A percentile compares a stretch with the other conserved stretches of the same genome.
Evolutionary conservation across 371 early-diverging fungal species (phyloP).

Genomic region (Entomophthora muscae): DNA sequence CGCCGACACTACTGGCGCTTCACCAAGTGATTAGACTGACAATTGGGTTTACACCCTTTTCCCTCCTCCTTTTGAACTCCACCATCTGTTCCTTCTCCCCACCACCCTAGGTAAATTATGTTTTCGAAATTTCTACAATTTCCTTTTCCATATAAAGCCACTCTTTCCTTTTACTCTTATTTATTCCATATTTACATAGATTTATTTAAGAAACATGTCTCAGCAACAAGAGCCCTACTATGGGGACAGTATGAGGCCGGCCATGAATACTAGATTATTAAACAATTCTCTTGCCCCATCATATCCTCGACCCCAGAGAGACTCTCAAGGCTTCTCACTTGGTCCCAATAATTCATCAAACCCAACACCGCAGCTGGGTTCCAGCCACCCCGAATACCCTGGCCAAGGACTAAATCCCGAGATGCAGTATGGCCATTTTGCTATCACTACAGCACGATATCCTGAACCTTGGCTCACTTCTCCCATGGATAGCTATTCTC

Average conservation of each 20-base stretch:
- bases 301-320: neutral
- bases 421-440: conserved; percentile 7
- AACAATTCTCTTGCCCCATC: neutral
- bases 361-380: neutral
- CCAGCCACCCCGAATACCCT: neutral
- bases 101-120: no score
- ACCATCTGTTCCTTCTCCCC: no score
- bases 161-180: neutral
- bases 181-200: neutral
- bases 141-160: no score
- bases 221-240: neutral
- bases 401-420: neutral
- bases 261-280: neutral
- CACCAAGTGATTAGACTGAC: no score
- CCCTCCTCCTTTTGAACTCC: no score
- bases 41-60: no score
- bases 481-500: neutral
- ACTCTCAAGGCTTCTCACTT: neutral
- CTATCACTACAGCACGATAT: conserved; percentile 6
- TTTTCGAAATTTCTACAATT: no score
- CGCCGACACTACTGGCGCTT: no score
- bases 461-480: neutral
- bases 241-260: neutral
- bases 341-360: neutral
- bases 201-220: neutral